These are phyloP conservation scores for Carex arenaria DNA, from an alignment of 202 grass and related monocot species.

Conservation along the genomic window DNA sequence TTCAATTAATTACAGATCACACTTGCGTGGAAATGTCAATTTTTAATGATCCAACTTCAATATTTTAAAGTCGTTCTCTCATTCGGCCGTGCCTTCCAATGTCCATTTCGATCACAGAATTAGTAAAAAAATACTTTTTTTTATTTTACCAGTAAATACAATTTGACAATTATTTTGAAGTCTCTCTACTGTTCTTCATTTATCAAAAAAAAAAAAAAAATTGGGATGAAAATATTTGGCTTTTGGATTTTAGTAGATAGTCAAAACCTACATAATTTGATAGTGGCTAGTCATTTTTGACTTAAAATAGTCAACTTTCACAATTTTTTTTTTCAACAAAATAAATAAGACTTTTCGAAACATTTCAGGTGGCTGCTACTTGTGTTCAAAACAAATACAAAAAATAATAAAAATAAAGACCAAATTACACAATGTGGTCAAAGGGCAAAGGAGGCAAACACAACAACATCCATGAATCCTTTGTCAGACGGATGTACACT, in stretches of 20 bases:
- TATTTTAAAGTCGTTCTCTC: too few species aligned
- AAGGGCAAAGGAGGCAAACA: too few species aligned
- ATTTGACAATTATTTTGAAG: neutral
- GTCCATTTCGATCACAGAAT: too few species aligned
- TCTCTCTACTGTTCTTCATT: neutral
- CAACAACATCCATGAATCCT: too few species aligned
- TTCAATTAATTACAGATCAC: too few species aligned
- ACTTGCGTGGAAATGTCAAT: too few species aligned
- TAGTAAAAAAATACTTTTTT: neutral
- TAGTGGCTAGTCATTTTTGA: too few species aligned
- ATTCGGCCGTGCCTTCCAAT: too few species aligned
- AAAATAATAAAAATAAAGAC: neutral
- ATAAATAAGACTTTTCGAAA: neutral
- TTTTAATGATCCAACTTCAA: too few species aligned
- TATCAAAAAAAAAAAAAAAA: neutral
- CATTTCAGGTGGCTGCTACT: neutral
- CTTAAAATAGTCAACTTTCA: neutral
- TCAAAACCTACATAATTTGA: neutral
- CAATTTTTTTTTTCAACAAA: neutral
- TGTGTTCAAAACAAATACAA: neutral
- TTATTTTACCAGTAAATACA: neutral
- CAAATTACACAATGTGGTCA: neutral
- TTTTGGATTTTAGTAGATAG: neutral
- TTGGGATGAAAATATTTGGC: neutral
- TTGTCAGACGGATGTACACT: too few species aligned